These are phyloP conservation scores for Tricholoma bakamatsutake DNA, from an alignment of 768 basidiomycete species.

Conservation along the genomic window DNA sequence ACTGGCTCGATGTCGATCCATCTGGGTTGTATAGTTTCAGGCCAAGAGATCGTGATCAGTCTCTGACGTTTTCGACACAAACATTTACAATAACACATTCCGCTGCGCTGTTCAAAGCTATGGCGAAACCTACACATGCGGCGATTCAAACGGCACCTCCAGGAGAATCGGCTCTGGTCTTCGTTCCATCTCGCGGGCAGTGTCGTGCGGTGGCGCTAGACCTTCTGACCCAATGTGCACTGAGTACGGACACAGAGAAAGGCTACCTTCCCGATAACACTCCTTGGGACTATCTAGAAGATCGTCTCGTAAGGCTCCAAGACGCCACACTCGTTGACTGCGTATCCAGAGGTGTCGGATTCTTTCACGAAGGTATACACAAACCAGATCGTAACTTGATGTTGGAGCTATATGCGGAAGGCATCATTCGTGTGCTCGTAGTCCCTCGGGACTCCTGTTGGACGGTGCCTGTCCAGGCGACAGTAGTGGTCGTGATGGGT, in stretches of 20 bases:
- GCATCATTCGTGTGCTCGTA: slow-evolving; percentile 73
- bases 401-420: slow-evolving; percentile 77
- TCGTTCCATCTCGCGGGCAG: slow-evolving; percentile 82
- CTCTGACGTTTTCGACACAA: slow-evolving; percentile 60
- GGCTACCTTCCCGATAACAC: slow-evolving; percentile 59
- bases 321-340: slow-evolving; percentile 64
- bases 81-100: slow-evolving; percentile 87
- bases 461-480: slow-evolving; percentile 81
- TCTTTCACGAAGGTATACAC: slow-evolving; percentile 72
- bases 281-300: slow-evolving; percentile 50
- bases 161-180: slow-evolving; percentile 61
- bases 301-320: slow-evolving; percentile 50
- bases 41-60: slow-evolving; percentile 78
- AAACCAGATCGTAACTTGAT: slow-evolving; percentile 65
- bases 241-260: slow-evolving; percentile 59
- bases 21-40: slow-evolving; percentile 68
- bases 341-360: slow-evolving; percentile 79
- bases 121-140: slow-evolving; percentile 85
- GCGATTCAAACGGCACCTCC: slow-evolving; percentile 49
- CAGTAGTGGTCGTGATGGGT: slow-evolving; percentile 83
- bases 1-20: slow-evolving; percentile 74
- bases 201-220: slow-evolving; percentile 72
- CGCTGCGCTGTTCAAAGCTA: slow-evolving; percentile 79
- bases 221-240: slow-evolving; percentile 81
- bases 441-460: slow-evolving; percentile 82